phyloP scores from a whole-genome alignment of 164 flowering plant genomes.

The Platanus orientalis region DNA sequence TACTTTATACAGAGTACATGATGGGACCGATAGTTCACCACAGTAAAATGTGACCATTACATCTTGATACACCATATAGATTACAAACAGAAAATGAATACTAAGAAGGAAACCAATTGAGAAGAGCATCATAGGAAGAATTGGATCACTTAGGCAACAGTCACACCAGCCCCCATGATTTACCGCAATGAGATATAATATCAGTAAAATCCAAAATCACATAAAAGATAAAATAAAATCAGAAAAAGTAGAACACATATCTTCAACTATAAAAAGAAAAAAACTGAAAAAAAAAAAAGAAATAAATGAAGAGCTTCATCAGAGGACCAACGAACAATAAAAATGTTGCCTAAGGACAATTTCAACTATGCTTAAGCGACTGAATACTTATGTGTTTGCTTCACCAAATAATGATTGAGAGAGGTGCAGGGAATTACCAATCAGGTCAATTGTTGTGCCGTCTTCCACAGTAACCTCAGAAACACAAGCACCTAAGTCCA shows the following conservation, averaged over 20 bases:
- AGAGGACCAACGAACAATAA: background rate
- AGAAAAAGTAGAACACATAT: too few relatives aligned
- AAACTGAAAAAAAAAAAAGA: background rate
- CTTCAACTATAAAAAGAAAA: background rate
- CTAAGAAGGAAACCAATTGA: background rate
- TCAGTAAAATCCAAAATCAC: too few relatives aligned
- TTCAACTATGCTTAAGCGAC: too few relatives aligned
- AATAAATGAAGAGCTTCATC: background rate
- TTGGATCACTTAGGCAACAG: background rate
- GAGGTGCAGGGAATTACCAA: slow-evolving; percentile 37
- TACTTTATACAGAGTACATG: background rate
- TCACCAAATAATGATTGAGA: background rate
- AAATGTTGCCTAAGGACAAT: background rate
- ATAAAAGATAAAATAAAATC: too few relatives aligned
- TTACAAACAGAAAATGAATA: background rate
- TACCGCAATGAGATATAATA: too few relatives aligned
- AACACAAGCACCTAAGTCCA: slow-evolving; percentile 82
- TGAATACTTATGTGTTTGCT: background rate
- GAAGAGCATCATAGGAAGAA: background rate
- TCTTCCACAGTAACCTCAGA: slow-evolving; percentile 70
- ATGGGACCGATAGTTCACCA: too few relatives aligned
- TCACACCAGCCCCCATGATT: background rate
- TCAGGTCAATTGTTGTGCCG: slow-evolving; percentile 87
- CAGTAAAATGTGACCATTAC: too few relatives aligned
- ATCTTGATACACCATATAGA: background rate